Percentiles rank a stretch among this genome's conserved stretches.
These are phyloP conservation scores for Vitis riparia DNA, from an alignment of 164 flowering plant species.

Conservation along the genomic window DNA sequence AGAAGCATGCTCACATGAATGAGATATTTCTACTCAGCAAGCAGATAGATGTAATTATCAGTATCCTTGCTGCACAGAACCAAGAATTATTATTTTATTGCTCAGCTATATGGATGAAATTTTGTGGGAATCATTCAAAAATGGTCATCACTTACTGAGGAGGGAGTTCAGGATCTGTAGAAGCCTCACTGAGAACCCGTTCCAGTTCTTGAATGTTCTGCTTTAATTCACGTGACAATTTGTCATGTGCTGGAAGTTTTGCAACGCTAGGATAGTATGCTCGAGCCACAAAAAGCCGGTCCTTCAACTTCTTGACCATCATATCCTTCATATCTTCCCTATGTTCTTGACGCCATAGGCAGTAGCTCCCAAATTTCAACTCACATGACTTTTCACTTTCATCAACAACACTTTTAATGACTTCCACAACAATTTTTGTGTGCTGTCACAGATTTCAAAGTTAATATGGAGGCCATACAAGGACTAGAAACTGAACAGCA, in stretches of 20 bases:
- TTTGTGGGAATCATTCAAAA: background rate
- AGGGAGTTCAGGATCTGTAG: conserved; percentile 87
- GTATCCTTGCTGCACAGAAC: background rate
- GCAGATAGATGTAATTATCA: background rate
- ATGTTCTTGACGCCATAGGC: conserved; percentile 81
- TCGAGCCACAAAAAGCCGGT: conserved; percentile 85
- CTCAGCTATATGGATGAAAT: background rate
- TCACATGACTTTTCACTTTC: conserved; percentile 64
- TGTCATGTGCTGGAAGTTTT: conserved; percentile 68
- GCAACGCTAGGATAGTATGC: conserved; percentile 95
- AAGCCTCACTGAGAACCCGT: conserved; percentile 75
- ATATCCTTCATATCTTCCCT: conserved; percentile 75
- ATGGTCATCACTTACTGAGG: conserved; percentile 54
- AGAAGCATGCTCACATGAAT: background rate
- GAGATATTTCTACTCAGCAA: background rate
- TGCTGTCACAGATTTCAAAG: conserved; percentile 29
- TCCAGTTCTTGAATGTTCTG: conserved; percentile 94
- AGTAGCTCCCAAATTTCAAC: conserved; percentile 84
- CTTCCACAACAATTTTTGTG: conserved; percentile 11
- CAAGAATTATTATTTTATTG: background rate
- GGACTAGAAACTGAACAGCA: background rate
- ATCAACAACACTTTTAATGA: conserved; percentile 24
- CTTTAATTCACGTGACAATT: conserved; percentile 72
- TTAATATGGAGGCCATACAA: background rate
- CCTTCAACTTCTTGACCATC: conserved; percentile 83